Evolutionary conservation across 495 filamentous ascomycete genomes (phyloP).

Genomic region (Staphylotrichum tortipilum): DNA sequence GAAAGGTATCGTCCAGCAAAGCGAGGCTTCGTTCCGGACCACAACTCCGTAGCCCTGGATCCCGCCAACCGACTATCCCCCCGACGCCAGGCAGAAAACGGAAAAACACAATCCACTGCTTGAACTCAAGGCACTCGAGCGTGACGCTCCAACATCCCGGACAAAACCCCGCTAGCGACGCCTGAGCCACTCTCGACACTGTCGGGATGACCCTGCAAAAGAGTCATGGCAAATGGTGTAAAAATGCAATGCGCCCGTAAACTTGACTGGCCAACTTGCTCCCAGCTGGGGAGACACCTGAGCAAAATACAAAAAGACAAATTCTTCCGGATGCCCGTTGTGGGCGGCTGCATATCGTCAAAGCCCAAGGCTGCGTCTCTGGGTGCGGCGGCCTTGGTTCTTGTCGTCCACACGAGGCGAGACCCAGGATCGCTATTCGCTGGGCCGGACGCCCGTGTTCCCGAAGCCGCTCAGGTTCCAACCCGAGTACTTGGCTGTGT

Average conservation of each 20-base stretch:
- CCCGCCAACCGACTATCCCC: not conserved
- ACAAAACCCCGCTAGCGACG: not conserved
- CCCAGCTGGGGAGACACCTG: not conserved
- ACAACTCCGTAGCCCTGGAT: not conserved
- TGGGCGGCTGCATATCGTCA: not conserved
- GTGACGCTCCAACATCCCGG: not conserved
- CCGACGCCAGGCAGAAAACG: not conserved
- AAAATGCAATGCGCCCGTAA: not conserved
- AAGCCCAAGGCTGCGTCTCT: not conserved
- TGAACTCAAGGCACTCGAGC: not conserved
- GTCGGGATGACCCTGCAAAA: not conserved
- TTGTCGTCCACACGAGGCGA: not conserved
- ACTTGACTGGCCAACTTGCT: not conserved
- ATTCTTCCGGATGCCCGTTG: not conserved
- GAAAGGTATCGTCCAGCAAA: not conserved
- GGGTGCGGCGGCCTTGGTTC: not conserved
- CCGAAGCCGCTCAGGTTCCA: constrained; percentile 31
- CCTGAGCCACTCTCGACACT: not conserved
- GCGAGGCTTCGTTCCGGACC: not conserved
- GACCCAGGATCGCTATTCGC: constrained; percentile 13
- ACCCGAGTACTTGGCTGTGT: constrained; percentile 20
- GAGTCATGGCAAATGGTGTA: not conserved
- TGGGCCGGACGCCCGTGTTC: constrained; percentile 24
- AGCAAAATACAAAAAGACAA: not conserved
- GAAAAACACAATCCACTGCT: not conserved